Base-by-base conservation (phyloP, 352 stramenopile species). In the Globisporangium radiosum region DNA sequence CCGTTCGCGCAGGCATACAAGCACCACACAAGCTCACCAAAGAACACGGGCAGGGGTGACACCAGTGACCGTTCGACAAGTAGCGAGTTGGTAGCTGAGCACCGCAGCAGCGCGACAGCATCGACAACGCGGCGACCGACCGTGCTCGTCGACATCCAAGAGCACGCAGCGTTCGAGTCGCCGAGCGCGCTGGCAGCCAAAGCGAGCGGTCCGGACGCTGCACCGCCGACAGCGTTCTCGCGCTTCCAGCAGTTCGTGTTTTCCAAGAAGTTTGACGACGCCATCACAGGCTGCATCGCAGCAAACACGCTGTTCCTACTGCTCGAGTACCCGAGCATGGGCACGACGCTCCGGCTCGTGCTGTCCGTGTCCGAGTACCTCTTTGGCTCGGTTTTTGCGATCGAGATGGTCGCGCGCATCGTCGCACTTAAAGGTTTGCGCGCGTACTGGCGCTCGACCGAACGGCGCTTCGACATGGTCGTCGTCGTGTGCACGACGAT, bases 181-280 rank as follows among this genome's bases (percentile, higher is more conserved):
- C 54, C 69, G 14, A 56, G 50, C 8, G 60, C 60, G 36, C 48
- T 65, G 9, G 33, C 65, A 0, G 42, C 13, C 38, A 13, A 3
- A 1, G 11, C 56, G 14, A 19, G 49, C 48, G 40, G 11, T 6
- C 3, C 15, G 11, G 15, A 14, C 3, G 6, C 39, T 7, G 52
- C 60, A 1, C 2, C 25, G 25, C 25, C 25, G 2, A 33, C 25
- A 3, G 11, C 15, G 42, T 56, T 68, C 39, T 39, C 68, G 0
- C 63, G 48, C 7, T 79, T 81, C 44, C 76, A 87, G 45, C 68
- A 64, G 0, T 60, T 83, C 15, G 80, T 92, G 33, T 64, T 90
- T 25, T 90, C 80, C 3, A 88, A 90, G 63, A 76, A 66, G 25
- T 92, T 88, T 42, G 82, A 88, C 49, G 78, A 90, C 57, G 69